Evolutionary conservation across 352 stramenopile genomes (phyloP).

Genomic region (Phytophthora foliorum): DNA sequence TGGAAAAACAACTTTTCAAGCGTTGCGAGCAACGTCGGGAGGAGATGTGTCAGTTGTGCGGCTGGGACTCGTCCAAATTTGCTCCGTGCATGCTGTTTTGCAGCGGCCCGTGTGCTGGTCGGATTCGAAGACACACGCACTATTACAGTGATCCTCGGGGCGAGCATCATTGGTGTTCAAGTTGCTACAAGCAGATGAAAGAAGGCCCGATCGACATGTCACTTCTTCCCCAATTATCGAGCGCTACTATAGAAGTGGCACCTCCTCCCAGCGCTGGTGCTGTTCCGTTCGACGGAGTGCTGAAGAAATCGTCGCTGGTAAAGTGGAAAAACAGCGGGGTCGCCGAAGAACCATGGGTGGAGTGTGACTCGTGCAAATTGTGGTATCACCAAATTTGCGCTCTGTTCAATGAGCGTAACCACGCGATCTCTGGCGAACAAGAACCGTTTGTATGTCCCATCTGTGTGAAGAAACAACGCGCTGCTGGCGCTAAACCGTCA

Average conservation of each 20-base stretch:
- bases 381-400: conserved; percentile 99
- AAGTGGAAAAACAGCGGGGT: conserved; percentile 99
- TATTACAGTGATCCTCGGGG: conserved; percentile 89
- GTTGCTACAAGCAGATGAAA: conserved; percentile 92
- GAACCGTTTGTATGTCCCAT: conserved; percentile 90
- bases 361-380: conserved; percentile 98
- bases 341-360: conserved; percentile 97
- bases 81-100: conserved; percentile 92
- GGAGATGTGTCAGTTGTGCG: conserved; percentile 92
- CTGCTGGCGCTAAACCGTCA: conserved; percentile 75
- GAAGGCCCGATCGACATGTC: conserved; percentile 94
- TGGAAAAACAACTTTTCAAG: conserved; percentile 90
- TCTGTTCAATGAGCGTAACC: conserved; percentile 99
- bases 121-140: conserved; percentile 87
- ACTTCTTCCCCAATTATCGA: conserved; percentile 77
- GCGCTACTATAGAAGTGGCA: conserved; percentile 58
- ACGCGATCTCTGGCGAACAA: conserved; percentile 93
- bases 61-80: conserved; percentile 92
- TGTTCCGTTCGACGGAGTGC: conserved; percentile 64
- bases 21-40: conserved; percentile 83
- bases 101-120: conserved; percentile 83
- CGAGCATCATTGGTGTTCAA: conserved; percentile 91
- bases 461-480: conserved; percentile 87
- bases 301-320: conserved; percentile 95
- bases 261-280: conserved; percentile 33